Conservation (phyloP, 2,329 filamentous ascomycete species). For the Aureobasidium vineae region DNA sequence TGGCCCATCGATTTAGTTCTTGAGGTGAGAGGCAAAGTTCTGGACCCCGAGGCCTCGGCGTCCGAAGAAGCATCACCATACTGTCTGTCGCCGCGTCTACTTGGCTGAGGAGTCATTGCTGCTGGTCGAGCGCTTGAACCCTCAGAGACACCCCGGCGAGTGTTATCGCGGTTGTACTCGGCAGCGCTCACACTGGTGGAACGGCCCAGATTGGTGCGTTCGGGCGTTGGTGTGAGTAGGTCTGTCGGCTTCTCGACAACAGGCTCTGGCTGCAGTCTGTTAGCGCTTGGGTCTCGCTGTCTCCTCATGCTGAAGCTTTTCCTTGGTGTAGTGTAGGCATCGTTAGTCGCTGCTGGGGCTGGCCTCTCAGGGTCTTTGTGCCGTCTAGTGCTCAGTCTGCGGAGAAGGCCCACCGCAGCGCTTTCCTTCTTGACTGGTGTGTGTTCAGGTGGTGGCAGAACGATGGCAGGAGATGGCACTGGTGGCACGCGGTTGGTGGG, state of each 20-base stretch:
- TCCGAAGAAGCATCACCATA: slow-evolving; percentile 50
- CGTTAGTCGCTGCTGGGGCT: slow-evolving; percentile 70
- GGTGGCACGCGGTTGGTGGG: slow-evolving; percentile 57
- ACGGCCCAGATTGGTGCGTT: slow-evolving; percentile 68
- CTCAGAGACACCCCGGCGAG: slow-evolving; percentile 56
- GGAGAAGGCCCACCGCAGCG: slow-evolving; percentile 75
- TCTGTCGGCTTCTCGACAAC: slow-evolving; percentile 73
- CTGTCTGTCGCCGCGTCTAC: slow-evolving; percentile 48
- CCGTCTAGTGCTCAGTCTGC: slow-evolving; percentile 86
- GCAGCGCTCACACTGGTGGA: slow-evolving; percentile 91
- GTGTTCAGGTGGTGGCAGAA: slow-evolving; percentile 41
- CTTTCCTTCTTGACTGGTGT: slow-evolving; percentile 77
- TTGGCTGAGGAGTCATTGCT: slow-evolving; percentile 28
- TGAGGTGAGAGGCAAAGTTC: slow-evolving; percentile 58
- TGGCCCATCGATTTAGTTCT: slow-evolving; percentile 88
- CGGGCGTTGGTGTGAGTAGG: slow-evolving; percentile 68
- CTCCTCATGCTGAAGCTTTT: slow-evolving; percentile 87
- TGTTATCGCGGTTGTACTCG: slow-evolving; percentile 49
- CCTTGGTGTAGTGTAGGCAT: slow-evolving; percentile 62
- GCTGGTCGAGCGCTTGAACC: slow-evolving; percentile 39
- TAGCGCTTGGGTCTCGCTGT: slow-evolving; percentile 47
- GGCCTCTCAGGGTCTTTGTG: slow-evolving; percentile 60
- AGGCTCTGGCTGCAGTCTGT: slow-evolving; percentile 57
- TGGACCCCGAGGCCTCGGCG: slow-evolving; percentile 43
- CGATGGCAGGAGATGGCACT: slow-evolving; percentile 45